Percentiles rank a stretch among this genome's conserved stretches.
phyloP scores from a whole-genome alignment of 1,139 yeast genomes.

The Geotrichum reessii region DNA sequence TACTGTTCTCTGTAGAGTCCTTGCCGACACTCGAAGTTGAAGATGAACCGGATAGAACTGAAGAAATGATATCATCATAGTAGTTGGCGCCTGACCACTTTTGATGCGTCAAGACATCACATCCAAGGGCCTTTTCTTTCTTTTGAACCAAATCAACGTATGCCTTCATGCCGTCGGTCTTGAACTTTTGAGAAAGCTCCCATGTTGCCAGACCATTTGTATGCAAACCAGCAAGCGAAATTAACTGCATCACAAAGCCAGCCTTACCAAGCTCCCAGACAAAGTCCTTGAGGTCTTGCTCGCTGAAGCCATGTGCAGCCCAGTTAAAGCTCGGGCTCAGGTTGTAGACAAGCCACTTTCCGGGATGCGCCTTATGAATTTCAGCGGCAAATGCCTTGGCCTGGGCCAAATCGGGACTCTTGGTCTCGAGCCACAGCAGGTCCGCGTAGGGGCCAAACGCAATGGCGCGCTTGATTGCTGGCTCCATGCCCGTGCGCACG shows the following conservation, averaged over 20 bases:
- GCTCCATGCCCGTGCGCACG: constrained; percentile 46
- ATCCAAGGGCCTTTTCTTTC: constrained; percentile 41
- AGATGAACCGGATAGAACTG: constrained; percentile 45
- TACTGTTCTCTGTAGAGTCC: constrained; percentile 44
- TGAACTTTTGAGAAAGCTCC: constrained; percentile 46
- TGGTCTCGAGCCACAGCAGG: constrained; percentile 54
- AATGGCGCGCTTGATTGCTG: constrained; percentile 49
- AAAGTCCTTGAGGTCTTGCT: constrained; percentile 43
- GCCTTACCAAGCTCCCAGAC: constrained; percentile 51
- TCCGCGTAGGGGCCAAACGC: constrained; percentile 55
- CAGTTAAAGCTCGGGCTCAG: constrained; percentile 56
- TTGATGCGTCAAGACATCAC: constrained; percentile 54
- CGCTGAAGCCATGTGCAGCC: constrained; percentile 50
- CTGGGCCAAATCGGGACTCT: constrained; percentile 48
- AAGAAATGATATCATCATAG: constrained; percentile 43
- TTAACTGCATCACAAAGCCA: constrained; percentile 50
- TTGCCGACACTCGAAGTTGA: constrained; percentile 45
- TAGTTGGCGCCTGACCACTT: constrained; percentile 57
- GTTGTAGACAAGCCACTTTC: constrained; percentile 53
- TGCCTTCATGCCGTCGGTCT: constrained; percentile 50
- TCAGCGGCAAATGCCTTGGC: constrained; percentile 46
- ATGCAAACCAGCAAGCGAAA: constrained; percentile 53
- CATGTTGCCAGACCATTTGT: constrained; percentile 47
- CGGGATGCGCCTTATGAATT: constrained; percentile 47
- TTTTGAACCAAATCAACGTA: constrained; percentile 49